Evolutionary conservation across 306 rosid species (phyloP).

Genomic region (Ammopiptanthus mongolicus): DNA sequence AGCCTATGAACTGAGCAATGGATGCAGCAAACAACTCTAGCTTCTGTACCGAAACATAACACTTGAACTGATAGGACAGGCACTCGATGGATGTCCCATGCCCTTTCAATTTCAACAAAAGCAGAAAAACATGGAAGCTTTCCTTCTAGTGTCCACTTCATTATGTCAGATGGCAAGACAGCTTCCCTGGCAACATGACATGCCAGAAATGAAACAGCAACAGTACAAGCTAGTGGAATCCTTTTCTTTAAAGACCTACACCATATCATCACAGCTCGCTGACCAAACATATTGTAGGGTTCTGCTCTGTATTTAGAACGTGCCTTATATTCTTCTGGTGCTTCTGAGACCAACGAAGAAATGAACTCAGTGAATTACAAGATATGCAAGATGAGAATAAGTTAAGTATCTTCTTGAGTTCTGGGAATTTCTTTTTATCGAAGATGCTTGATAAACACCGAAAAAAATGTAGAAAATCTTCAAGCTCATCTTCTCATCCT

Average conservation of each 20-base stretch:
- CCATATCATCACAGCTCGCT: slow-evolving; percentile 62
- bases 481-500: neutral
- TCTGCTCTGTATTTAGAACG: slow-evolving; percentile 37
- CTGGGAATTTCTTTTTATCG: neutral
- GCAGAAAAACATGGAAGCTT: slow-evolving; percentile 85
- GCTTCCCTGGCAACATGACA: slow-evolving; percentile 87
- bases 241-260: slow-evolving; percentile 57
- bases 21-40: slow-evolving; percentile 67
- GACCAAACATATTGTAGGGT: slow-evolving; percentile 53
- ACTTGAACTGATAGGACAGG: slow-evolving; percentile 72
- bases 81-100: slow-evolving; percentile 51
- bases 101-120: slow-evolving; percentile 62
- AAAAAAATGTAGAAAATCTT: neutral
- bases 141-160: slow-evolving; percentile 76
- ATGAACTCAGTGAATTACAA: slow-evolving; percentile 24
- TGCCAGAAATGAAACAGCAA: slow-evolving; percentile 66
- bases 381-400: slow-evolving; percentile 6
- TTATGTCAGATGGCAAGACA: slow-evolving; percentile 66
- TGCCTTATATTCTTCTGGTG: slow-evolving; percentile 28
- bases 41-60: slow-evolving; percentile 60
- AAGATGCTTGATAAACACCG: neutral
- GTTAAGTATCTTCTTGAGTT: neutral
- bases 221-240: slow-evolving; percentile 53
- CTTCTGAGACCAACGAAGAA: slow-evolving; percentile 47
- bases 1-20: slow-evolving; percentile 63